Conservation (phyloP, 768 basidiomycete genomes). For the Lentinula sp. region DNA sequence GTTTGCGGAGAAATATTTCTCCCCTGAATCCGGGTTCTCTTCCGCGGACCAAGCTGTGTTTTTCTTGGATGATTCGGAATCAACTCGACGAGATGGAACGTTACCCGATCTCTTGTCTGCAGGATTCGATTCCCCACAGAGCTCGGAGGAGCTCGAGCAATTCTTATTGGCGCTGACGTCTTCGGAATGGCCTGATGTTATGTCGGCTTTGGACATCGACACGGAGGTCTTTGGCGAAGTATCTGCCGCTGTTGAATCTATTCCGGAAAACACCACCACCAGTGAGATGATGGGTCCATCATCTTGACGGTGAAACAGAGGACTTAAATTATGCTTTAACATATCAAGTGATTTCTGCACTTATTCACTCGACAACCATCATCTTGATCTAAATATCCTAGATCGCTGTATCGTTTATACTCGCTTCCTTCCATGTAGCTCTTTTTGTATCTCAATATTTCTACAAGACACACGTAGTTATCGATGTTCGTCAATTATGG, state of each 20-base stretch:
- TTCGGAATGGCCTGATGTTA: background rate
- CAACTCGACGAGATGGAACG: background rate
- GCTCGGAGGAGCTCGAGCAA: background rate
- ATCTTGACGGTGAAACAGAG: background rate
- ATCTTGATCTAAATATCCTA: background rate
- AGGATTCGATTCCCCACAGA: background rate
- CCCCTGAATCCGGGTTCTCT: background rate
- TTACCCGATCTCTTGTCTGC: background rate
- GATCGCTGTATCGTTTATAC: no score
- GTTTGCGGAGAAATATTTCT: conserved; percentile 1
- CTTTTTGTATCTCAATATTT: no score
- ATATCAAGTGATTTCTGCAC: background rate
- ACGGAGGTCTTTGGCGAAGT: background rate
- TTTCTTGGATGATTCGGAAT: background rate
- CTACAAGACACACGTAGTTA: no score
- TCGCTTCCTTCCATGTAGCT: no score
- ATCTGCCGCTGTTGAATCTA: background rate
- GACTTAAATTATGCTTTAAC: background rate
- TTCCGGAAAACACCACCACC: background rate
- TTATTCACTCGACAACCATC: no score
- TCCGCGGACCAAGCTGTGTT: background rate
- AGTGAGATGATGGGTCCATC: background rate
- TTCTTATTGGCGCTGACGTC: background rate
- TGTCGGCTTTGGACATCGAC: background rate
- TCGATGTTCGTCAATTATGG: no score